These are phyloP conservation scores for Phytopythium montanum DNA, from an alignment of 352 stramenopile genomes.

Conservation along the genomic window DNA sequence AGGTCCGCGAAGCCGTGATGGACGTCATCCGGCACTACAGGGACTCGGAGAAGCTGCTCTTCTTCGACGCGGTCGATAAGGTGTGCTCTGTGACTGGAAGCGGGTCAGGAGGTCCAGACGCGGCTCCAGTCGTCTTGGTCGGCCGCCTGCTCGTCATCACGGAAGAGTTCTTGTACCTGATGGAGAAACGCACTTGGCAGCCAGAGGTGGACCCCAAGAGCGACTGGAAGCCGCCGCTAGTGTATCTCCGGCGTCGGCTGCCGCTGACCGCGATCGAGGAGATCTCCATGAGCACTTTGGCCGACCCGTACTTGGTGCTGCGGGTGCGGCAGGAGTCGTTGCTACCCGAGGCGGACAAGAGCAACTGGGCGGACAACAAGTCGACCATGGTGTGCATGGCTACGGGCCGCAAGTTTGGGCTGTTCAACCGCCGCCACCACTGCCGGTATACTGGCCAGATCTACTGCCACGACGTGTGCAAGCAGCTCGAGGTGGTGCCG, in stretches of 20 bases:
- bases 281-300: conserved; percentile 76
- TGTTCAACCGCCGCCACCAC: conserved; percentile 87
- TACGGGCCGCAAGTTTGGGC: conserved; percentile 83
- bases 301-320: conserved; percentile 79
- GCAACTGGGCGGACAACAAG: conserved; percentile 86
- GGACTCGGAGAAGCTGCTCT: conserved; percentile 83
- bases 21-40: conserved; percentile 68
- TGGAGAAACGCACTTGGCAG: conserved; percentile 69
- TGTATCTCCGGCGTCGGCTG: conserved; percentile 69
- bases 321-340: conserved; percentile 53
- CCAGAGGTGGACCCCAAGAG: conserved; percentile 53
- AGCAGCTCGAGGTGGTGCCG: conserved; percentile 72
- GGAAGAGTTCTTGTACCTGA: conserved; percentile 69
- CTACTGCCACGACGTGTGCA: conserved; percentile 83
- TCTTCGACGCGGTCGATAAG: conserved; percentile 77
- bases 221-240: conserved; percentile 47
- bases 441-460: conserved; percentile 86
- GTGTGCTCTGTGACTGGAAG: conserved; percentile 21
- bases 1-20: conserved; percentile 57
- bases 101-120: conserved; percentile 13
- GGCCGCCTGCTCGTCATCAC: conserved; percentile 65
- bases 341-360: conserved; percentile 61
- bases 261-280: conserved; percentile 61
- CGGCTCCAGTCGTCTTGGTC: conserved; percentile 31
- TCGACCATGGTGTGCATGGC: conserved; percentile 79